These are phyloP conservation scores for Hanseniaspora lindneri DNA, from an alignment of 805 yeast species.

Conservation along the genomic window DNA sequence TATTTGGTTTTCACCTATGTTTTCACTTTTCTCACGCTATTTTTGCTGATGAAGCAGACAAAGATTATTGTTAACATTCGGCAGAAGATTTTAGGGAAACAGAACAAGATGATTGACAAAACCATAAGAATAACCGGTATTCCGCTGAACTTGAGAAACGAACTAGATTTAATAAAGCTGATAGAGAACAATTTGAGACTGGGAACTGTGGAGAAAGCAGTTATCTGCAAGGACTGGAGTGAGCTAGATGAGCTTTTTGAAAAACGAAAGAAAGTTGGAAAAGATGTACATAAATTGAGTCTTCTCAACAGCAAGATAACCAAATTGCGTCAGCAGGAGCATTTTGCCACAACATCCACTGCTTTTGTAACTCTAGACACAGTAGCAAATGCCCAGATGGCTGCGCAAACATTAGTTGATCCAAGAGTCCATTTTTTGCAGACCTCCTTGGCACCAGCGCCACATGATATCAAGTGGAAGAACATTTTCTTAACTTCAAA, in stretches of 20 bases:
- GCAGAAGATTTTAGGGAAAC: conserved; percentile 71
- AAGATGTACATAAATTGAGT: conserved; percentile 31
- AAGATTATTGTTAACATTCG: conserved; percentile 61
- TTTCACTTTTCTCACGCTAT: conserved; percentile 59
- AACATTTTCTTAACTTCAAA: conserved; percentile 69
- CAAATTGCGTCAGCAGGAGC: conserved; percentile 49
- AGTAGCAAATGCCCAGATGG: conserved; percentile 91
- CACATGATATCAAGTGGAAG: conserved; percentile 89
- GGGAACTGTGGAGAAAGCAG: conserved; percentile 65
- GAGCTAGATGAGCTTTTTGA: conserved; percentile 54
- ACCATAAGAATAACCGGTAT: conserved; percentile 82
- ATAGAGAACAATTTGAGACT: conserved; percentile 59
- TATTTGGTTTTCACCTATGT: conserved; percentile 78
- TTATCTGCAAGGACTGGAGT: conserved; percentile 81
- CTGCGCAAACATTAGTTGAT: conserved; percentile 88
- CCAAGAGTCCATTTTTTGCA: conserved; percentile 77
- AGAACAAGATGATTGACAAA: conserved; percentile 80
- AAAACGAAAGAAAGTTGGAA: conserved; percentile 42
- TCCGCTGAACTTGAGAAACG: conserved; percentile 68
- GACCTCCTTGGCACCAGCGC: conserved; percentile 84
- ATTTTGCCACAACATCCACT: conserved; percentile 68
- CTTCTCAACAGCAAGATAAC: conserved; percentile 55
- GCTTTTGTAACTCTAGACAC: conserved; percentile 93
- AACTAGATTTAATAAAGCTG: conserved; percentile 55
- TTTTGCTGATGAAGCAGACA: conserved; percentile 56